Base-by-base conservation (phyloP, 768 basidiomycete species). In the Lepiota brunneoincarnata region DNA sequence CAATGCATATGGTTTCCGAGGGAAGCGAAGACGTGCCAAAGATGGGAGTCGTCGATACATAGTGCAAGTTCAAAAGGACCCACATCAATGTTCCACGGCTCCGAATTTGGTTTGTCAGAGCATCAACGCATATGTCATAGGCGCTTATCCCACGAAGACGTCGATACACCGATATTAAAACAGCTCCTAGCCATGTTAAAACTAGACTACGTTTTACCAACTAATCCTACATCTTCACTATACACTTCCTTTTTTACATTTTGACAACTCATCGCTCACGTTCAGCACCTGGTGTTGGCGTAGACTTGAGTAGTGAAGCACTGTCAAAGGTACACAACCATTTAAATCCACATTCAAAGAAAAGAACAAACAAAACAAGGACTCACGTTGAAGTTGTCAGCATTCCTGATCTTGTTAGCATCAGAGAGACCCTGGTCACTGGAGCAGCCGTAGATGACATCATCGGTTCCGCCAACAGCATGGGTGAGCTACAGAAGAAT, bases 291-390 rank as follows among this genome's bases (percentile, higher is more conserved):
- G 34, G 73, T 74, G 64, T 69, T 74, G 41, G 61, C 61, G 61
- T 75, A 77, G 37, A 77, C 70, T 55, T 77, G 75, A 40, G 76
- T 75, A 45, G 73, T 62, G 67, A 75, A 77, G 70, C 75, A 76
- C 74, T 76, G 51, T 39, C 49, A 2, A 11, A 36, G 21, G 24
- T 3, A n/a, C 4, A n/a, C n/a, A n/a, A n/a, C 20, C 14, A 26
- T 37, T 40, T 12, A 46, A 4, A n/a, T 18, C 15, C 6, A 28
- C 20, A 21, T 14, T n/a, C 1, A 47, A 23, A 49, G n/a, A 24
- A 49, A 15, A 20, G n/a, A n/a, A n/a, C n/a, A n/a, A n/a, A n/a
- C n/a, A 28, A 6, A 14, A 44, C 31, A 20, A 28, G 6, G 1
- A 59, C 74, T 31, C 58, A 76, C 74, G 61, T 79, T 77, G 68